phyloP scores from a whole-genome alignment of 495 filamentous ascomycete genomes.

The Apiosordaria backusii region DNA sequence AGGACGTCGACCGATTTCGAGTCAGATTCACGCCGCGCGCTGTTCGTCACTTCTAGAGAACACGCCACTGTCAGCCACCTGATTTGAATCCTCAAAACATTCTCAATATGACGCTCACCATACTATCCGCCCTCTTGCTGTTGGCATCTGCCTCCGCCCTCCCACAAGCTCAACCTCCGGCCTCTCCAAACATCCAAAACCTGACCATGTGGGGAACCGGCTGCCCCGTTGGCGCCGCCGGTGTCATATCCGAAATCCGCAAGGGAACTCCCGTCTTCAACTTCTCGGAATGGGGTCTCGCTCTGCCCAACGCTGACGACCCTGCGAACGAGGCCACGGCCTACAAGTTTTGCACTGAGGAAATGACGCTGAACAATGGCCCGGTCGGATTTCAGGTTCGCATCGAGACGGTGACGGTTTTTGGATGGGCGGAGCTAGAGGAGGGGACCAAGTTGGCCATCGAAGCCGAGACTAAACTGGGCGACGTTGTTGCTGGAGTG shows the following conservation, averaged over 20 bases:
- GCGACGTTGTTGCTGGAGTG: slow-evolving; percentile 18
- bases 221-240: slow-evolving; percentile 25
- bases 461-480: slow-evolving; percentile 18
- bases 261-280: slow-evolving; percentile 22
- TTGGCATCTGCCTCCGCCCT: not conserved
- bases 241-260: slow-evolving; percentile 15
- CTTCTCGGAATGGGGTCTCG: slow-evolving; percentile 24
- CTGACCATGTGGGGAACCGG: slow-evolving; percentile 27
- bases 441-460: slow-evolving; percentile 17
- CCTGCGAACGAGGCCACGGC: not conserved
- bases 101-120: not conserved
- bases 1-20: not conserved
- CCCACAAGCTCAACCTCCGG: not conserved
- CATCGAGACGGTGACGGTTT: slow-evolving; percentile 18
- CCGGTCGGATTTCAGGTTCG: slow-evolving; percentile 24
- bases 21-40: not conserved
- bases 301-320: slow-evolving; percentile 12
- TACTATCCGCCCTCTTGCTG: not conserved
- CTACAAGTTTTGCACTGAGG: slow-evolving; percentile 26
- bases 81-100: not conserved
- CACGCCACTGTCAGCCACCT: not conserved
- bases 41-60: not conserved
- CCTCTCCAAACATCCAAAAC: slow-evolving; percentile 10
- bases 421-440: slow-evolving; percentile 22
- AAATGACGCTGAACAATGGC: slow-evolving; percentile 22